A percentile compares a stretch with the other conserved stretches of the same genome.
Conservation (phyloP, 129 eudicot species). For the Pseudognaphalium luteoalbum region DNA sequence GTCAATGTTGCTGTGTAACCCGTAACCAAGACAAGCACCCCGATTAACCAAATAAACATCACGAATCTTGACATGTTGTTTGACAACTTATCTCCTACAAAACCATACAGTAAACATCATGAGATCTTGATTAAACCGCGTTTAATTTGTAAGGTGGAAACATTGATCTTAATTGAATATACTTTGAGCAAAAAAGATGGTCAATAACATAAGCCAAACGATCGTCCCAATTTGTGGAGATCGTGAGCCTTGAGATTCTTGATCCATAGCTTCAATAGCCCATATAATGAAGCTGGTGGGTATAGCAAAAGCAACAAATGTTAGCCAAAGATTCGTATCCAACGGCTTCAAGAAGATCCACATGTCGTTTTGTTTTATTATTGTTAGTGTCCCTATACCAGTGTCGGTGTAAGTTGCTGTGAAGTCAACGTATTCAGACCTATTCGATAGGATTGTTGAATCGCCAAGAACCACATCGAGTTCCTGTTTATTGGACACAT, state of each 20-base stretch:
- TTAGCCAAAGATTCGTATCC: conserved; percentile 31
- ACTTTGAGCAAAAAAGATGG: conserved; percentile 39
- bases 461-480: conserved; percentile 44
- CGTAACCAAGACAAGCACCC: conserved; percentile 38
- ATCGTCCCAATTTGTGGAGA: conserved; percentile 22
- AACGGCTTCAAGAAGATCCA: conserved; percentile 43
- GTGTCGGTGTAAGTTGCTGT: conserved; percentile 41
- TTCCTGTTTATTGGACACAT: conserved; percentile 15
- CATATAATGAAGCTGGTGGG: conserved; percentile 35
- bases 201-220: conserved; percentile 32
- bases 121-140: not conserved
- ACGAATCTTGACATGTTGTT: conserved; percentile 40
- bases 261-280: conserved; percentile 36
- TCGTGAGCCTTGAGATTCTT: conserved; percentile 22
- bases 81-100: conserved; percentile 34
- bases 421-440: conserved; percentile 44
- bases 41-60: conserved; percentile 39
- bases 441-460: conserved; percentile 37
- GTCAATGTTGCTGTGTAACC: conserved; percentile 51
- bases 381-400: conserved; percentile 34
- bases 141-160: too few species aligned
- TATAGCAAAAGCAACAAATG: conserved; percentile 22
- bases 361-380: conserved; percentile 1
- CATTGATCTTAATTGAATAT: too few species aligned
- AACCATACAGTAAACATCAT: not conserved